Base-by-base conservation (phyloP, 208 protist genomes). In the Angomonas ambiguus region DNA sequence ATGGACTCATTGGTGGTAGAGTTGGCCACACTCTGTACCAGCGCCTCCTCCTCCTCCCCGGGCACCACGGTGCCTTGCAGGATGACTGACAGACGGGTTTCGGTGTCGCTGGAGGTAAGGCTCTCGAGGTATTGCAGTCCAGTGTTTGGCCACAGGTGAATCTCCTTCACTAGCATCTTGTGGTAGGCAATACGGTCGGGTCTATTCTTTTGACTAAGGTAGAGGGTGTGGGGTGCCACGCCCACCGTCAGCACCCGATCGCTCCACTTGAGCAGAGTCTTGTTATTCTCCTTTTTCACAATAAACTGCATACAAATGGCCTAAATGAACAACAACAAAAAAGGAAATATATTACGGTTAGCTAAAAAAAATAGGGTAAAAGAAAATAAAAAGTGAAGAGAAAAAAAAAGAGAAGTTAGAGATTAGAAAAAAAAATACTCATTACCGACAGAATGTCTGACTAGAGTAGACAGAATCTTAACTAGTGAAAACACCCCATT, bases 251-350 rank as follows among this genome's bases (percentile, higher is more conserved):
- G 42, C 20, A 59, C 28, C 20, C 56, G 68, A 25, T 42, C n/a
- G 6, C 20, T 32, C 60, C 42, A 65, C 27, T 30, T 3, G 41
- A 28, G 30, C n/a, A 16, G 51, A 18, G 6, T 18, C 41, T 1
- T 48, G 34, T 67, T 3, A 45, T 41, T 61, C 42, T 72, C 41
- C 33, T 72, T 62, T 31, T 72, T 35, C 24, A 67, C 64, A 16
- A 28, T 18, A 28, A 60, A 55, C 42, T 69, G 53, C 48, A 71
- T 56, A 11, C 16, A 27, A 5, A 24, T 42, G 48, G 5, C 6
- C 11, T 22, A 10, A 45, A 64, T 11, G 32, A 5, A 45, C 34
- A 3, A 62, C 41, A 42, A 32, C 24, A 24, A 62, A 45, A 35
- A 62, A 72, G 62, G 3, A 51, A 42, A 45, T 62, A 65, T 42